Conservation (phyloP, 2,329 filamentous ascomycete genomes). For the Neocatenulostroma microsporum region DNA sequence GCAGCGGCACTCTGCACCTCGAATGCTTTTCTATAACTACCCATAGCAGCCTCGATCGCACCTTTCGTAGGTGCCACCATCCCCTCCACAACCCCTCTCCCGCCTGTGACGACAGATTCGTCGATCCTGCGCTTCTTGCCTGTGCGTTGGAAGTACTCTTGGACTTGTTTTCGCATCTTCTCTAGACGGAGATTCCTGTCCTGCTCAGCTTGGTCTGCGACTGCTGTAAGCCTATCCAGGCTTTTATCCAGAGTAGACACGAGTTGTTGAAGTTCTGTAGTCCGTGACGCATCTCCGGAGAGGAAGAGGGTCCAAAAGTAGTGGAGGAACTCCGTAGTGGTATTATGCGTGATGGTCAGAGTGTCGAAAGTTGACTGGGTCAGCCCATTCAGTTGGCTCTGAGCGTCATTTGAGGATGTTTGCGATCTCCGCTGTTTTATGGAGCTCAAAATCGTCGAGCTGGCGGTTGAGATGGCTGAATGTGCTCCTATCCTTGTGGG, state of each 20-base stretch:
- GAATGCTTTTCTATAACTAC: constrained; percentile 63
- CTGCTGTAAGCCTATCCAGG: constrained; percentile 67
- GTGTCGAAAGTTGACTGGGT: constrained; percentile 49
- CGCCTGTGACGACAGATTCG: constrained; percentile 66
- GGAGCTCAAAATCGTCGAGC: constrained; percentile 58
- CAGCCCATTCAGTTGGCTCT: constrained; percentile 29
- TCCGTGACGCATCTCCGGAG: constrained; percentile 71
- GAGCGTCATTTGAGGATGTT: constrained; percentile 17
- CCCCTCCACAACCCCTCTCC: constrained; percentile 64
- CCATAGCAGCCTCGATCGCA: constrained; percentile 61
- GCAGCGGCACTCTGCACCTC: constrained; percentile 44
- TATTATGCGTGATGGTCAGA: constrained; percentile 77
- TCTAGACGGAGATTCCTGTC: constrained; percentile 62
- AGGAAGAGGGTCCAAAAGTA: constrained; percentile 94
- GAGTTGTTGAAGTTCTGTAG: constrained; percentile 70
- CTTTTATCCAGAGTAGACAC: constrained; percentile 75
- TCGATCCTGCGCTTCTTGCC: constrained; percentile 57
- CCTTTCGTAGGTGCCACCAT: constrained; percentile 67
- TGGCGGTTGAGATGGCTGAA: constrained; percentile 55
- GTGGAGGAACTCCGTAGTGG: constrained; percentile 88
- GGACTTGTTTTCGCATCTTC: constrained; percentile 60
- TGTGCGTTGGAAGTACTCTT: constrained; percentile 62
- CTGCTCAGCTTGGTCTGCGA: constrained; percentile 70
- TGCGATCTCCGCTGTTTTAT: constrained; percentile 45
- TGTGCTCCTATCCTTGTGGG: constrained; percentile 59